Evolutionary conservation across 352 stramenopile species (phyloP), one percentile per base, ranked within the genome.

Genomic region (Blastocystis sp.): DNA sequence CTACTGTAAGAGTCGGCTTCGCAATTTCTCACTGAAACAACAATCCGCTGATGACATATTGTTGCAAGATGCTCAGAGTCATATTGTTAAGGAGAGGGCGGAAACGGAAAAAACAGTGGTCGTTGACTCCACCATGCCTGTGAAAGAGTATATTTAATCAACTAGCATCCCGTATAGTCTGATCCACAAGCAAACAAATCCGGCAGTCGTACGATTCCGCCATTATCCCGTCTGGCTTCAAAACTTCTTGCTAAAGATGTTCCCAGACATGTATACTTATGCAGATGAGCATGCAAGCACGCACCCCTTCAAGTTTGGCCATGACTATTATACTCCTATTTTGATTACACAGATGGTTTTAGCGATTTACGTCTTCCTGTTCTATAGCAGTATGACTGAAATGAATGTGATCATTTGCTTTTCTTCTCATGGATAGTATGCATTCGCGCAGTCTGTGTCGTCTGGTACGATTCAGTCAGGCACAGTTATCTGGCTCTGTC

Each of bases 271-370:
- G 50, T 85, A 85, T 43, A 39, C 47, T 18, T 66, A 69, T 34
- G 2, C 43, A 43, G 73, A 85, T 65, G 26, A 50, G 39, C 7
- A 39, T 13, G 47, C 73, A 18, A 47, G 53, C 0, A 85, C 73
- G 34, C 73, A 85, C 47, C 73, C 73, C 8, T 85, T 85, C 50
- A 69, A 85, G 50, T 85, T 85, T 43, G 73, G 73, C 26, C 73
- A 53, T 43, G 73, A 85, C 26, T 85, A 85, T 55, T 85, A 85
- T 43, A 37, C 63, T 50, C 53, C 43, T 18, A 85, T 53, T 8
- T 55, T 85, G 8, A 66, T 85, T 26, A 85, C 63, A 5, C 73
- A 85, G 56, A 62, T 59, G 30, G 30, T 85, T 16, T 39, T 85
- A 18, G 20, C 63, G 3, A n/a, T 64, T 8, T 85, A 66, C 37